Evolutionary conservation across 768 basidiomycete species (phyloP), one percentile per base, ranked within the genome.

Genomic region (Boletus rubroflammeus): DNA sequence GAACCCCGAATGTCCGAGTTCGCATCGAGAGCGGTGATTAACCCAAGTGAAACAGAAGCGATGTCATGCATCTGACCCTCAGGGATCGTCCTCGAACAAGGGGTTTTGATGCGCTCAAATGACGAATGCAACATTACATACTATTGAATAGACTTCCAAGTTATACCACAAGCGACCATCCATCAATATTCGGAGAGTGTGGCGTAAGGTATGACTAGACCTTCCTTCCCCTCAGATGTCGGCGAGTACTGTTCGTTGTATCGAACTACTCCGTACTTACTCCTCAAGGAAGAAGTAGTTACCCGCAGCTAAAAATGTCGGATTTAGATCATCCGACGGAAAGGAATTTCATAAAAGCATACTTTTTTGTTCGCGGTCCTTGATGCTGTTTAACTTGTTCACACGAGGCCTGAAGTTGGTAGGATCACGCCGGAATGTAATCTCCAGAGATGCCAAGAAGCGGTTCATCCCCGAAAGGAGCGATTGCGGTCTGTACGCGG

Each of bases 371-470:
- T 93, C 91, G 53, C 88, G 77, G 67, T 93, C 91, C 73, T 93
- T 93, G 64, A 93, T 80, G 71, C 87, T 89, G 70, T 90, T 73
- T 50, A 81, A 64, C 74, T 93, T 93, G 76, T 93, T 93, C 26
- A 93, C 91, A 39, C 91, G 84, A 35, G 91, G 91, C 39, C 91
- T 81, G 78, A 83, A 93, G 75, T 93, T 93, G 55, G 93, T 96
- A 11, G 96, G 97, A 73, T 99, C 97, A 62, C 97, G 86, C 56
- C 97, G 81, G 86, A 98, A 98, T 1, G 97, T 98, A 70, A 98
- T 96, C 73, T 98, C 93, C 14, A 99, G 78, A 11, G 90, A 93
- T 1, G 90, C 89, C 54, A 99, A 75, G 84, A 99, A 99, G 63
- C 87, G 86, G 78, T 99, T 98, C 95, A 99, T 98, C 28, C 97